Conservation (phyloP, 208 protist genomes). For the Leishmania guyanensis region DNA sequence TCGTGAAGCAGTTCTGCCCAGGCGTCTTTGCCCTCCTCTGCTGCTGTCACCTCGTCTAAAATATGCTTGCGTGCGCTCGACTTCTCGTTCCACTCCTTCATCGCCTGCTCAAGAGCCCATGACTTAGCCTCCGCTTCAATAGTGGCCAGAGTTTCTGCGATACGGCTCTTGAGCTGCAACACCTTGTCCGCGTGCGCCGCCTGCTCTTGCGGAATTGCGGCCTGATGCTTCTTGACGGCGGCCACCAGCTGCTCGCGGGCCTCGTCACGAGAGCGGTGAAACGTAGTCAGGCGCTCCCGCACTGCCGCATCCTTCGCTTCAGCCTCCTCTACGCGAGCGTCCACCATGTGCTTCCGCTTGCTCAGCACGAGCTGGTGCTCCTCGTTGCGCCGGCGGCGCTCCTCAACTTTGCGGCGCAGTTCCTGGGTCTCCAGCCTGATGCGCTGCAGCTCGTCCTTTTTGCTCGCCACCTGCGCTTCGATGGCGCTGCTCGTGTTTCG, state of each 20-base stretch:
- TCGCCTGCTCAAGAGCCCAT: slow-evolving; percentile 75
- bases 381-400: slow-evolving; percentile 67
- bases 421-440: slow-evolving; percentile 66
- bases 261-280: slow-evolving; percentile 57
- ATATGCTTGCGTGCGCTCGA: slow-evolving; percentile 59
- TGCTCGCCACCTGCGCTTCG: slow-evolving; percentile 57
- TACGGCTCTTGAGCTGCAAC: slow-evolving; percentile 45
- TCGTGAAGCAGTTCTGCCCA: slow-evolving; percentile 83
- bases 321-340: slow-evolving; percentile 36
- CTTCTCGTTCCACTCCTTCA: slow-evolving; percentile 70
- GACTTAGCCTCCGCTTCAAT: slow-evolving; percentile 75
- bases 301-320: slow-evolving; percentile 60
- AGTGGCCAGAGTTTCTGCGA: slow-evolving; percentile 44
- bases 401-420: slow-evolving; percentile 69
- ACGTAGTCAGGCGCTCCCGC: slow-evolving; percentile 46
- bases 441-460: slow-evolving; percentile 61
- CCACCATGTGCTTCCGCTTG: slow-evolving; percentile 50
- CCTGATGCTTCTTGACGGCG: slow-evolving; percentile 55
- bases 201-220: slow-evolving; percentile 41
- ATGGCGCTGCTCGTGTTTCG: slow-evolving; percentile 71
- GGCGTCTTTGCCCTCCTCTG: slow-evolving; percentile 64
- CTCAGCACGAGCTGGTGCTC: slow-evolving; percentile 65
- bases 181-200: slow-evolving; percentile 54
- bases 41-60: slow-evolving; percentile 50
- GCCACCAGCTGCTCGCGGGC: slow-evolving; percentile 47